A percentile compares a stretch with the other conserved stretches of the same genome.
phyloP scores from a whole-genome alignment of 2,329 filamentous ascomycete species.

The Mycosphaerella sp. region DNA sequence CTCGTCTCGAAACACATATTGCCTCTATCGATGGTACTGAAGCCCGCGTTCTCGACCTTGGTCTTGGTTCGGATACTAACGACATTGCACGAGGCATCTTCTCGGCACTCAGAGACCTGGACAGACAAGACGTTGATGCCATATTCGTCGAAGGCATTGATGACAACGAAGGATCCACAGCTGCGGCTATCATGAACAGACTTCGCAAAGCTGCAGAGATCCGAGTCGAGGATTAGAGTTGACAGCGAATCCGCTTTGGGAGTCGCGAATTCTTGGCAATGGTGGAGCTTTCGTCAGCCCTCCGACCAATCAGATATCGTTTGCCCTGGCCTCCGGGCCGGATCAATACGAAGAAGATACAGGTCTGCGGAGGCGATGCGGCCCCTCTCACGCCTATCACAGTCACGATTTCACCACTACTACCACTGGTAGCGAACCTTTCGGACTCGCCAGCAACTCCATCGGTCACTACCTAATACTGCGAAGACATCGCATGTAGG shows the following conservation, averaged over 20 bases:
- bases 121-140: constrained; percentile 68
- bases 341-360: background rate
- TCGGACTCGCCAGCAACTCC: background rate
- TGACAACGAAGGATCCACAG: constrained; percentile 63
- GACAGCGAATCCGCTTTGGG: no score
- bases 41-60: constrained; percentile 57
- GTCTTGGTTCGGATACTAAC: constrained; percentile 63
- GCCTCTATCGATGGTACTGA: constrained; percentile 2
- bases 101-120: constrained; percentile 76
- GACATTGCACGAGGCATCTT: constrained; percentile 83
- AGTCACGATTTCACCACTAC: no score
- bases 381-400: background rate
- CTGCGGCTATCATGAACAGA: constrained; percentile 58
- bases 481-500: background rate
- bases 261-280: background rate
- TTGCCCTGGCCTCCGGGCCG: constrained; percentile 3
- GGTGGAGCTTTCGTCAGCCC: background rate
- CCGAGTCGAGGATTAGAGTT: constrained; percentile 24
- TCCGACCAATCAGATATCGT: background rate
- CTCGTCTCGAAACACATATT: constrained; percentile 5
- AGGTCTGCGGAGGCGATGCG: background rate
- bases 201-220: constrained; percentile 45
- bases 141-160: constrained; percentile 87
- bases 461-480: background rate
- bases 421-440: background rate